Conservation (phyloP, 257 asterid genomes). For the Parsonsia alboflavescens region DNA sequence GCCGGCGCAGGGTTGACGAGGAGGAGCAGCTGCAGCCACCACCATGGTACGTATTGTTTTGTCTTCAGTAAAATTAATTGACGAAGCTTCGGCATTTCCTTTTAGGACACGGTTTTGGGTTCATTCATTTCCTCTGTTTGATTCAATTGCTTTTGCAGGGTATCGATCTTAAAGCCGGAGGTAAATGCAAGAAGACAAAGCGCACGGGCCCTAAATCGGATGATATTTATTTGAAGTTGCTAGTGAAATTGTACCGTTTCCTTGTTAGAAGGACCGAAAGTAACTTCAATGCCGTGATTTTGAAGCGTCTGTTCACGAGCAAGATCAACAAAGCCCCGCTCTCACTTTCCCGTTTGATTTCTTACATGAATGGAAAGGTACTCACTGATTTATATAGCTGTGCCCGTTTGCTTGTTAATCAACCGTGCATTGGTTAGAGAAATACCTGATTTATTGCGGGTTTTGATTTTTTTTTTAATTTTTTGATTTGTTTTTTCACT, state of each 20-base stretch:
- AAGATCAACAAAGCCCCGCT: slow-evolving; percentile 79
- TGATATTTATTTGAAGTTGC: slow-evolving; percentile 62
- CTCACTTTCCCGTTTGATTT: slow-evolving; percentile 69
- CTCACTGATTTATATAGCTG: background rate
- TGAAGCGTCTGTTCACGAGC: slow-evolving; percentile 92
- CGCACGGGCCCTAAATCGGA: slow-evolving; percentile 72
- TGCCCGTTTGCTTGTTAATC: background rate
- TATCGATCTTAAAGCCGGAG: slow-evolving; percentile 89
- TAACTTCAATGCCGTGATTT: slow-evolving; percentile 70
- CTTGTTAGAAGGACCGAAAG: slow-evolving; percentile 88
- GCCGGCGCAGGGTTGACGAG: slow-evolving; percentile 23
- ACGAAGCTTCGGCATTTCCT: background rate
- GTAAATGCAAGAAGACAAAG: slow-evolving; percentile 84
- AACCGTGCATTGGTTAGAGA: background rate
- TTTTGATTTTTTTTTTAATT: background rate
- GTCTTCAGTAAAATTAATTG: too few species aligned
- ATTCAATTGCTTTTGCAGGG: slow-evolving; percentile 36
- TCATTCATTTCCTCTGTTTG: background rate
- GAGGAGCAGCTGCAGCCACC: slow-evolving; percentile 16
- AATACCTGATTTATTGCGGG: background rate
- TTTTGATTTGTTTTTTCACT: background rate
- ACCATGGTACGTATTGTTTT: slow-evolving; percentile 24
- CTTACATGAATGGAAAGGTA: slow-evolving; percentile 74
- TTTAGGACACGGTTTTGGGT: too few species aligned
- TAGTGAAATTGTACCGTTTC: slow-evolving; percentile 84